Conservation (phyloP, 768 basidiomycete genomes). For the Kwoniella dendrophila region DNA sequence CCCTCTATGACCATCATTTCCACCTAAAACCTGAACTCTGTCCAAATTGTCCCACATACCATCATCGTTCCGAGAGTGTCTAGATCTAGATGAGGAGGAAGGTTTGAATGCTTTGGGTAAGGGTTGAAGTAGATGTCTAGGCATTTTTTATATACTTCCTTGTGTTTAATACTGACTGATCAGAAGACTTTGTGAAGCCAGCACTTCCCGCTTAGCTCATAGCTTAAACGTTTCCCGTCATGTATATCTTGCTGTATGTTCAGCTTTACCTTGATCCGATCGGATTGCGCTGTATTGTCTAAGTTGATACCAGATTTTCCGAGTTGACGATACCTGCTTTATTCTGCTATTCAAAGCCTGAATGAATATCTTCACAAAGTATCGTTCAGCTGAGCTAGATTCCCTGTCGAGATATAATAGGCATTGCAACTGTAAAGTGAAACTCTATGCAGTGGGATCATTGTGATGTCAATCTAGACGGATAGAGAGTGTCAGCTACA, state of each 20-base stretch:
- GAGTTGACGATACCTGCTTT: too few relatives aligned
- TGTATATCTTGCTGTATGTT: too few relatives aligned
- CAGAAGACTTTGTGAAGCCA: neutral
- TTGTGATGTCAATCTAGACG: too few relatives aligned
- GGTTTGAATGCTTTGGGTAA: conserved; percentile 30
- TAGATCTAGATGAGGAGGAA: neutral
- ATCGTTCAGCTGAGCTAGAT: neutral
- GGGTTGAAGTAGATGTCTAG: conserved; percentile 36
- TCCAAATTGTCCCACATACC: conserved; percentile 59
- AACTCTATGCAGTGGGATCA: neutral
- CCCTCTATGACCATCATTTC: conserved; percentile 70
- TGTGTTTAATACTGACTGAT: neutral
- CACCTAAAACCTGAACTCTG: conserved; percentile 71
- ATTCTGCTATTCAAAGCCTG: too few relatives aligned
- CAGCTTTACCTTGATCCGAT: too few relatives aligned
- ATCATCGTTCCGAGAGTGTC: conserved; percentile 20
- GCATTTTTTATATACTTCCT: too few relatives aligned
- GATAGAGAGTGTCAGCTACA: neutral
- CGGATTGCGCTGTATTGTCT: too few relatives aligned
- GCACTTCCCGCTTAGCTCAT: neutral
- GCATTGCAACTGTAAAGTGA: neutral
- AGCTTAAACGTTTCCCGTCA: too few relatives aligned
- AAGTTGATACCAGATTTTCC: too few relatives aligned
- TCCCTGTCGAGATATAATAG: too few relatives aligned
- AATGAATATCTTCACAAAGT: too few relatives aligned